phyloP scores from a whole-genome alignment of 306 rosid species.

The Hippophae tibetana region DNA sequence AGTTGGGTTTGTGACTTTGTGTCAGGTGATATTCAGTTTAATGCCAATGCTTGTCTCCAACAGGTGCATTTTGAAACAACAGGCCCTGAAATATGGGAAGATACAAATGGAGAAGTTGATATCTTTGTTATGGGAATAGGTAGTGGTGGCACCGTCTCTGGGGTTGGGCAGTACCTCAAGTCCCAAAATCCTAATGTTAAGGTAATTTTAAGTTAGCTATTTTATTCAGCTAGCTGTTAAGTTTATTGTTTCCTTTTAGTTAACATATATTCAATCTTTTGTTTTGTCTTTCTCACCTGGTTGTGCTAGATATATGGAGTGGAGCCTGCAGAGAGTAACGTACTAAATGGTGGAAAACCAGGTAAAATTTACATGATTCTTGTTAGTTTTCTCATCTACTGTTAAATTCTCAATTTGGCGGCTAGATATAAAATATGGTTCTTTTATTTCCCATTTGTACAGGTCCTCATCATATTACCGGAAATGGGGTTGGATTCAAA shows the following conservation, averaged over 20 bases:
- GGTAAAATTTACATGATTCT: constrained; percentile 29
- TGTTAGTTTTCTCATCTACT: neutral
- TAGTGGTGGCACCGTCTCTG: constrained; percentile 93
- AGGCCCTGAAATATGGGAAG: constrained; percentile 99
- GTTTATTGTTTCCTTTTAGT: neutral
- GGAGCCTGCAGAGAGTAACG: constrained; percentile 87
- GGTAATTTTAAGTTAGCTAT: constrained; percentile 26
- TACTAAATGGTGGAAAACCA: constrained; percentile 89
- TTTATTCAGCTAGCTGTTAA: neutral
- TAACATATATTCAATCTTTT: constrained; percentile 10
- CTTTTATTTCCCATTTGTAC: constrained; percentile 12
- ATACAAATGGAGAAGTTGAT: constrained; percentile 82
- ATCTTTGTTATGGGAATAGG: constrained; percentile 98
- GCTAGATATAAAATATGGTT: constrained; percentile 8
- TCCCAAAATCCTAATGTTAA: constrained; percentile 76
- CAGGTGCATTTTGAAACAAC: constrained; percentile 96
- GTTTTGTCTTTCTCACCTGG: constrained; percentile 9
- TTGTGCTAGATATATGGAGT: constrained; percentile 61
- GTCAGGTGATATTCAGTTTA: neutral
- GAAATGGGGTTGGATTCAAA: constrained; percentile 90
- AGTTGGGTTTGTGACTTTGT: neutral
- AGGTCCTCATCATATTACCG: constrained; percentile 91
- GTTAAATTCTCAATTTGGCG: neutral
- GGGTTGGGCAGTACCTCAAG: constrained; percentile 94
- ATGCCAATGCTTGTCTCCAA: neutral